Evolutionary conservation across 345 rosid genomes (phyloP), one percentile per base, ranked within the genome.

Genomic region (sweet orange (Citrus sinensis)): DNA sequence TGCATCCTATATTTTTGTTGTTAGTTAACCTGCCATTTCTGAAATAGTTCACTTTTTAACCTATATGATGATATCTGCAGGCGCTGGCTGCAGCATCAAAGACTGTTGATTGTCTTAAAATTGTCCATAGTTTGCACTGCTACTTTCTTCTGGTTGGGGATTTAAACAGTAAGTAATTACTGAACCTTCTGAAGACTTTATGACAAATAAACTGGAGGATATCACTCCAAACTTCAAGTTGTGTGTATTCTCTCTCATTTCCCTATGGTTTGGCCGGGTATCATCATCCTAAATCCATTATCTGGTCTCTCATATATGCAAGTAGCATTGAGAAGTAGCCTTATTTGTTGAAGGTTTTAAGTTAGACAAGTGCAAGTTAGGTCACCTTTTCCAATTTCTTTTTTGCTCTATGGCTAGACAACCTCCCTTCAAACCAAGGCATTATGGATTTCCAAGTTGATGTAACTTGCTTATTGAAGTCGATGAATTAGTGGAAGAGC

Each of bases 41-140:
- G 71, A 34, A 62, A 30, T 70, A 67, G 29, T 72, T 66, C 39
- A 70, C 70, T 71, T 79, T 67, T 71, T 24, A 65, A 35, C 35
- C 8, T 40, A 39, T 73, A 59, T 85, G 75, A 67, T 80, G 58
- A 70, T 49, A 72, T 75, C 60, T 85, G 81, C 92, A 95, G 98
- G 98, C 98, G 71, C 86, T 94, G 77, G 98, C 98, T 81, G 97
- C 98, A 24, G 98, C 98, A 39, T 94, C 93, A 73, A 96, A 96
- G 89, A 96, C 98, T 77, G 95, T 94, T 81, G 99, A 96, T 80
- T 90, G 90, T 83, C 92, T 90, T 61, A 96, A 96, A 86, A 76
- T 87, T 83, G 95, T 92, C 71, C 99, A 96, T 80, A 92, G 98
- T 84, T 84, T 96, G 82, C 99, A 96, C 81, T 87, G 88, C 75